Evolutionary conservation across 768 basidiomycete genomes (phyloP).

Genomic region (Mrakia blollopis): DNA sequence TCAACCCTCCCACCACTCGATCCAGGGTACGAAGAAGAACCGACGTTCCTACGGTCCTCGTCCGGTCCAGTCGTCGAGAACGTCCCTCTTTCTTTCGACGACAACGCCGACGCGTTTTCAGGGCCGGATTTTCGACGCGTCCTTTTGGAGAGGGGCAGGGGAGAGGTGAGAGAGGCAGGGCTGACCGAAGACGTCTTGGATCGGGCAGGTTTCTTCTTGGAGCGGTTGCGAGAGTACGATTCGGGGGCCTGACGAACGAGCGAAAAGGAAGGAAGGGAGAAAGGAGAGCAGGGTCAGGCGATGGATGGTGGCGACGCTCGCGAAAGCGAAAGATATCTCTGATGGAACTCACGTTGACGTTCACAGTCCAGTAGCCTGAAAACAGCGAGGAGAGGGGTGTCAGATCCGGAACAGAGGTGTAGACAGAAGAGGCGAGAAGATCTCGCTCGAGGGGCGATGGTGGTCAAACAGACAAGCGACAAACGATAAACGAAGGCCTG

Average conservation of each 20-base stretch:
- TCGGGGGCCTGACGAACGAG: neutral
- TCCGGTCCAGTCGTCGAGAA: too few species aligned
- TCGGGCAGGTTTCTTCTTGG: neutral
- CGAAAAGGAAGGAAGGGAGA: neutral
- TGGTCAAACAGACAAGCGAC: too few species aligned
- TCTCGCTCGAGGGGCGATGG: too few species aligned
- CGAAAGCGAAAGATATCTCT: neutral
- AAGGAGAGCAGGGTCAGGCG: neutral
- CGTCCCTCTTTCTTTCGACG: neutral
- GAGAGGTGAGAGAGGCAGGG: neutral
- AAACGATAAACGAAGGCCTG: neutral
- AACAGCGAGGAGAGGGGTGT: neutral
- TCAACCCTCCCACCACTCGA: too few species aligned
- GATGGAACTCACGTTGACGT: neutral
- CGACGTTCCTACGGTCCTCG: too few species aligned
- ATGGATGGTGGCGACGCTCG: neutral
- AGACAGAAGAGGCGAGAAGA: too few species aligned
- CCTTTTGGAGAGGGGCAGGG: neutral
- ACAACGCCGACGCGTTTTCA: neutral
- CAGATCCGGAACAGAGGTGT: neutral
- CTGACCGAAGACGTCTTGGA: neutral
- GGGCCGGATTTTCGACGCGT: neutral
- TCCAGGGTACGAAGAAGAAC: too few species aligned
- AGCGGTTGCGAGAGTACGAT: neutral
- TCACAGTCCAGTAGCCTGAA: neutral